phyloP scores from a whole-genome alignment of 2,329 filamentous ascomycete genomes.

The Alternaria ethzedia region DNA sequence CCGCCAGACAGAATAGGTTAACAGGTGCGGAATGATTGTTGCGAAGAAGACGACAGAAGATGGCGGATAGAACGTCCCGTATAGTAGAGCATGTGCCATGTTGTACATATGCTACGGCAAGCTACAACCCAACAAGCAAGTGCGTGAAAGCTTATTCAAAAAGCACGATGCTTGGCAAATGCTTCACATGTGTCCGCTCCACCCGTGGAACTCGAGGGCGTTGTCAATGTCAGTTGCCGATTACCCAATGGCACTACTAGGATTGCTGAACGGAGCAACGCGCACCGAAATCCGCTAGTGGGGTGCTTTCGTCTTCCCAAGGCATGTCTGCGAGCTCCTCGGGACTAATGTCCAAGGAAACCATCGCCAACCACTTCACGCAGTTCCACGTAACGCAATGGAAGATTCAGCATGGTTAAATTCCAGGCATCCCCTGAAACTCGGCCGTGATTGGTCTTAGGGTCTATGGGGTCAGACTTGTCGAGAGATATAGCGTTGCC shows the following conservation, averaged over 20 bases:
- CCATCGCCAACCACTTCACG: neutral
- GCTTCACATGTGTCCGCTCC: neutral
- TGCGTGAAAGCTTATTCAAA: constrained; percentile 15
- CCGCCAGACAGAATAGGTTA: neutral
- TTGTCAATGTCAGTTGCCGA: neutral
- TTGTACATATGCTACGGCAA: neutral
- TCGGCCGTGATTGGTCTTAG: constrained; percentile 15
- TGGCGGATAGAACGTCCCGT: neutral
- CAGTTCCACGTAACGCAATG: neutral
- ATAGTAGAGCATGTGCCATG: neutral
- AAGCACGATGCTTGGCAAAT: constrained; percentile 11
- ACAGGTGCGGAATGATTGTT: neutral
- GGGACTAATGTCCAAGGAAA: neutral
- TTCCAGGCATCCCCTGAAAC: constrained; percentile 23
- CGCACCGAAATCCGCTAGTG: neutral
- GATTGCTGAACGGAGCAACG: neutral
- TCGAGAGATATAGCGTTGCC: constrained; percentile 24
- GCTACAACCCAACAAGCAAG: constrained; percentile 12
- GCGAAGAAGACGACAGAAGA: neutral
- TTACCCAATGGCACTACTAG: neutral
- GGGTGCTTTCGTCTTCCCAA: neutral
- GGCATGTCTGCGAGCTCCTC: neutral
- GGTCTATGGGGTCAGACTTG: constrained; percentile 12
- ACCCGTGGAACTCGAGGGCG: neutral
- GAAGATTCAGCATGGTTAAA: constrained; percentile 9